These are phyloP conservation scores for Stachybotrys chartarum DNA, from an alignment of 2,329 filamentous ascomycete species.

Conservation along the genomic window DNA sequence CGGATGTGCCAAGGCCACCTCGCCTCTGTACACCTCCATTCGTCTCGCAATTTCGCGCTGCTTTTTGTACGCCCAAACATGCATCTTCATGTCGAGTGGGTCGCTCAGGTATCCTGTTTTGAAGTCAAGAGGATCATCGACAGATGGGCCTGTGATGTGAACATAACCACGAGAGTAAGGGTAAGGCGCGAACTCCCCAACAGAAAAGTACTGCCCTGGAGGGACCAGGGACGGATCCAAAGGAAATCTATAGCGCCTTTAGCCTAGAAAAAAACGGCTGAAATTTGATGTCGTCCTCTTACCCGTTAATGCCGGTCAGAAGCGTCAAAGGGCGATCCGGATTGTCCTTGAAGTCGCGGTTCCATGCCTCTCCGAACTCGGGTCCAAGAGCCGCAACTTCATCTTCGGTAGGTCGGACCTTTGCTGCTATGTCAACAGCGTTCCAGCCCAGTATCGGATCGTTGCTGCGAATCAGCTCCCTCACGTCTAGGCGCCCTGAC, in stretches of 20 bases:
- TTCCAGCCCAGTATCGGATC: slow-evolving; percentile 44
- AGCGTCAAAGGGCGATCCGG: slow-evolving; percentile 17
- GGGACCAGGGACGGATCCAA: slow-evolving; percentile 27
- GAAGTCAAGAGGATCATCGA: background rate
- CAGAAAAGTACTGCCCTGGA: slow-evolving; percentile 39
- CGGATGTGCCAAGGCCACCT: background rate
- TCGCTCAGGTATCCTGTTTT: background rate
- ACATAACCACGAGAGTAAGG: slow-evolving; percentile 53
- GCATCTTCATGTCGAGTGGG: background rate
- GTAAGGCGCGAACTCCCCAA: slow-evolving; percentile 47
- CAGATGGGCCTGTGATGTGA: slow-evolving; percentile 34
- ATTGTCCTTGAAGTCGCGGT: slow-evolving; percentile 35
- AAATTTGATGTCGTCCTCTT: too few relatives aligned
- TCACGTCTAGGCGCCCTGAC: slow-evolving; percentile 9
- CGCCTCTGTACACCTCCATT: background rate
- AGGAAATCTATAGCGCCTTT: slow-evolving; percentile 2
- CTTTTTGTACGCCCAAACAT: slow-evolving; percentile 46
- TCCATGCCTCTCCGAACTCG: slow-evolving; percentile 42
- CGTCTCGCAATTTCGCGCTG: slow-evolving; percentile 34
- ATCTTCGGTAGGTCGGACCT: slow-evolving; percentile 44
- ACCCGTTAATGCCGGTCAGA: slow-evolving; percentile 11
- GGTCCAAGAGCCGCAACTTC: slow-evolving; percentile 43
- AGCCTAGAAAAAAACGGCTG: too few relatives aligned
- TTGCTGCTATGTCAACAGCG: slow-evolving; percentile 42
- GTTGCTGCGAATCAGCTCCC: slow-evolving; percentile 12